A percentile compares a stretch with the other conserved stretches of the same genome.
Evolutionary conservation across 2,329 filamentous ascomycete genomes (phyloP).

Genomic region (Fusarium pininemorale): DNA sequence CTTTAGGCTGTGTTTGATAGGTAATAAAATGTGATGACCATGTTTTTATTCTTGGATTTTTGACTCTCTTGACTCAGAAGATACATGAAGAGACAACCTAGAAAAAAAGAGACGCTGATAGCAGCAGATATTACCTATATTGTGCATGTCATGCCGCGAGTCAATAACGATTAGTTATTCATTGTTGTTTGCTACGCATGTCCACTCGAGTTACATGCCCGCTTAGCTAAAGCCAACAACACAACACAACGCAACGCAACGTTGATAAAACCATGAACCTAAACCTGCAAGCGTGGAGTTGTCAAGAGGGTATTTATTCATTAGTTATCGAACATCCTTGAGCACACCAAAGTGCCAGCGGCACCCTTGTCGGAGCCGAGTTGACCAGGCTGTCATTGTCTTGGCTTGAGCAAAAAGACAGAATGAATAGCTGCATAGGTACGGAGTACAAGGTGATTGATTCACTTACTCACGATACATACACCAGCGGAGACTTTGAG

Average conservation of each 20-base stretch:
- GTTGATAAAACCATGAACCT: slow-evolving; percentile 8
- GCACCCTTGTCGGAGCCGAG: slow-evolving; percentile 12
- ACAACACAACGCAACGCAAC: neutral
- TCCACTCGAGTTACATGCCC: neutral
- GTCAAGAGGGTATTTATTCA: slow-evolving; percentile 16
- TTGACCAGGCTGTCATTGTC: slow-evolving; percentile 1
- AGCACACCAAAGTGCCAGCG: slow-evolving; percentile 1
- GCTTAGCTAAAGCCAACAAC: neutral
- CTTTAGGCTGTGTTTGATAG: neutral
- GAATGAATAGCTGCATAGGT: neutral
- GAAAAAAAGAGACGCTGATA: neutral
- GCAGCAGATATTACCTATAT: neutral
- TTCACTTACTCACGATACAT: neutral
- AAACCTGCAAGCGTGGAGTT: slow-evolving; percentile 7
- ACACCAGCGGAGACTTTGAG: neutral
- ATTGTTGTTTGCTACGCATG: neutral
- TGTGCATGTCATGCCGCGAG: slow-evolving; percentile 19
- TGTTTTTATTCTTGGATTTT: neutral
- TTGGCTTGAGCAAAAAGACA: neutral
- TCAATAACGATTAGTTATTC: neutral
- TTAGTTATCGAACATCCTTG: slow-evolving; percentile 26
- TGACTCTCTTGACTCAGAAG: neutral
- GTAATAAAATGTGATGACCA: neutral
- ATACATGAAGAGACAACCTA: neutral
- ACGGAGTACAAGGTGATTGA: neutral